Conservation (phyloP, 441 rosid genomes). For the Oxalis stricta region DNA sequence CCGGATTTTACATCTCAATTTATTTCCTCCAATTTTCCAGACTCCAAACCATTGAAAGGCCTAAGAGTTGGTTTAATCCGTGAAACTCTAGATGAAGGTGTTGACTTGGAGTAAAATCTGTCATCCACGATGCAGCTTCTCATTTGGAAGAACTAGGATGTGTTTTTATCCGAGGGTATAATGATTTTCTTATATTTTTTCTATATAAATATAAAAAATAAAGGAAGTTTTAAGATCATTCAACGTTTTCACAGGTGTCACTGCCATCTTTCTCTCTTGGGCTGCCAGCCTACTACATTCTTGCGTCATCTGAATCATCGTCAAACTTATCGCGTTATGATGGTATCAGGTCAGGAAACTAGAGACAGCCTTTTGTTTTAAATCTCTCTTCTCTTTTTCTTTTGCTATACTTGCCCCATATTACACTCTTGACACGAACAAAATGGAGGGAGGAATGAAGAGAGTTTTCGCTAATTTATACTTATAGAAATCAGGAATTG, state of each 20-base stretch:
- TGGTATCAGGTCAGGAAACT: constrained; percentile 59
- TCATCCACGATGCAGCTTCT: constrained; percentile 50
- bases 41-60: constrained; percentile 63
- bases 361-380: neutral
- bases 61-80: constrained; percentile 62
- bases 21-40: constrained; percentile 23
- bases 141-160: constrained; percentile 86
- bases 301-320: constrained; percentile 89
- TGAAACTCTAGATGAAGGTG: constrained; percentile 69
- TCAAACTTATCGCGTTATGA: constrained; percentile 89
- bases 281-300: constrained; percentile 80
- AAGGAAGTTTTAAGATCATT: no score
- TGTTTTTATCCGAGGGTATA: constrained; percentile 11
- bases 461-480: neutral
- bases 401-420: no score
- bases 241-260: constrained; percentile 40
- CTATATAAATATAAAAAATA: neutral
- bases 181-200: neutral
- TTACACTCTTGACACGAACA: neutral
- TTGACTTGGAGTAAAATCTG: constrained; percentile 67
- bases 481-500: neutral
- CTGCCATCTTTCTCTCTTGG: constrained; percentile 89
- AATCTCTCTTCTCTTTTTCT: no score
- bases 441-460: neutral
- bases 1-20: constrained; percentile 56